Evolutionary conservation across 805 yeast species (phyloP), one percentile per base, ranked within the genome.

Genomic region (Sugiyamaella qingdaonensis): DNA sequence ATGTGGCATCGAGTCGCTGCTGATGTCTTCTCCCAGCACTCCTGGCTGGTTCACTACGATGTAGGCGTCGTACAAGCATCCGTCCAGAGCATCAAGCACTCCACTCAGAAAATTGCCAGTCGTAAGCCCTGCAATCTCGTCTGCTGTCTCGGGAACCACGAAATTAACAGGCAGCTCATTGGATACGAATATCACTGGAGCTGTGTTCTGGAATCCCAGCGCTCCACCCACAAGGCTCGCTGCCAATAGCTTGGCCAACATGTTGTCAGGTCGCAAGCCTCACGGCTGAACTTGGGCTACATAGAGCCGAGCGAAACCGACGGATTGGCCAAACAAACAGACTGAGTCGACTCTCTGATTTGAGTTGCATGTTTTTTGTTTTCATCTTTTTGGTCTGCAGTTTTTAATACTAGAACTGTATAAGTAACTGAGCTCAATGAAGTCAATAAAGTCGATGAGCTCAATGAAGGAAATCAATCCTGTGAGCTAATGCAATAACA

Each of bases 41-140:
- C 84, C 83, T 2, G 85, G 85, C 51, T 78, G 77, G 55, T 76
- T 72, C 1, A 82, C 74, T 31, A 84, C 65, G 2, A 85, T 64
- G 58, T 81, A 84, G 0, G 84, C 80, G 64, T 82, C 79, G 9
- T 84, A 76, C 1, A 73, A 57, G 60, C 89, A 84, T 1, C 49
- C 50, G 19, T 53, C 47, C 16, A 59, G 53, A 10, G 59, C 55
- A 27, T 48, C 54, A 35, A 34, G 41, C 21, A 53, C 55, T 4
- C 42, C 31, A 16, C 32, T 31, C 13, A 39, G 24, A 39, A 39
- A 39, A 21, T 39, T 39, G 13, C 43, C 43, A 14, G 43, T 39
- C 13, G 43, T 39, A 4, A 39, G 24, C 4, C 43, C 43, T 4
- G 37, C 48, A 16, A 39, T 16, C 32, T 16, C 51, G 24, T 46